Evolutionary conservation across 2,329 filamentous ascomycete species (phyloP), one percentile per base, ranked within the genome.

Genomic region (Alternaria ventricosa): DNA sequence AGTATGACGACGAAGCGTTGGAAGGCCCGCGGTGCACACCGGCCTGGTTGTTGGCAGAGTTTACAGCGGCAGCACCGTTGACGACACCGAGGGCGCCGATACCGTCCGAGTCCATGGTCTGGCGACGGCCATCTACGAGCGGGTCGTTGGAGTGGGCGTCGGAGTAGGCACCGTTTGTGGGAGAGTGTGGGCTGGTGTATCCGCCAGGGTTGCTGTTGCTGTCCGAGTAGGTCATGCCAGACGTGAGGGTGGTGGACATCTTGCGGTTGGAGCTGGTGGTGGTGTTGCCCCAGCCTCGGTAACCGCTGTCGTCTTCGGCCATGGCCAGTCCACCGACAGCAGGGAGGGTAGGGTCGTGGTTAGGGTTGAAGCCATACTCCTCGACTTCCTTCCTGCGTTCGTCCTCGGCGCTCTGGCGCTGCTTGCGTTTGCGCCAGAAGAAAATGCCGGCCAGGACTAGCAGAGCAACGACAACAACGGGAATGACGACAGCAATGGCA

Each of bases 361-460:
- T 98, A n/a, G 96, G 96, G 79, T 98, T 98, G 84, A 94, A 98
- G 30, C 92, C 91, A 78, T 98, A 98, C 77, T 98, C 96, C 79
- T 98, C 95, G 11, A 97, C 94, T 81, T 99, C 96, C 83, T 97
- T 97, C 67, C 94, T 89, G 55, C 96, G 89, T 73, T 94, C 89
- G 78, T 97, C 96, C 76, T 96, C 93, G 13, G 91, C 92, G 67
- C 89, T 88, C 84, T 93, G 96, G 68, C 90, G 89, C 74, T 92
- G 90, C 83, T 96, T 97, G 67, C 94, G 91, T 83, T 89, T 94
- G 77, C 92, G 89, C 93, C 94, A 99, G 75, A 95, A 88, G 79
- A 92, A 94, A 27, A 97, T 85, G 7, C 89, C 92, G 4, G 88
- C 88, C 9, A 95, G 80, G 3, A 95, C 89, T 22, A 98, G 85